Percentiles rank a stretch among this genome's conserved stretches.
phyloP scores from a whole-genome alignment of 2,329 filamentous ascomycete genomes.

The Aspergillus phoenicis region DNA sequence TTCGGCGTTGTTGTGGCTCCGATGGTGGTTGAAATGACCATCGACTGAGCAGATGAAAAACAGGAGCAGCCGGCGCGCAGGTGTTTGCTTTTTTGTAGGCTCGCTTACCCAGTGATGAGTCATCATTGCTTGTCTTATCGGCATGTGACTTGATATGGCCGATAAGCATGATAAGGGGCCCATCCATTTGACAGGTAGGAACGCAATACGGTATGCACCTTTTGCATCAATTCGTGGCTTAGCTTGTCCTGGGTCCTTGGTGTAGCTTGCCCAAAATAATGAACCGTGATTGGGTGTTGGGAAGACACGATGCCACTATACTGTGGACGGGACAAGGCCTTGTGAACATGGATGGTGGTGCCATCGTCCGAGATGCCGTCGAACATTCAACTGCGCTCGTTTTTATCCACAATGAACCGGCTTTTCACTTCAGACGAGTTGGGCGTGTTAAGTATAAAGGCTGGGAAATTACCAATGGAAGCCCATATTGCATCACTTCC shows the following conservation, averaged over 20 bases:
- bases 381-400: background rate
- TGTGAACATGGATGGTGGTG: background rate
- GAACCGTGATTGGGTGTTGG: background rate
- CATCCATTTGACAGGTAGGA: no score
- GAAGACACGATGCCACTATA: background rate
- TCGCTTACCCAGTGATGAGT: slow-evolving; percentile 10
- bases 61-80: background rate
- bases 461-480: background rate
- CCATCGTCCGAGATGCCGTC: background rate
- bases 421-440: background rate
- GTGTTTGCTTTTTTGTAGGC: background rate
- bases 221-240: background rate
- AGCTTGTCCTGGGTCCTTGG: background rate
- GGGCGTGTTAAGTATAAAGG: background rate
- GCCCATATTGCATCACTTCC: background rate
- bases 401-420: background rate
- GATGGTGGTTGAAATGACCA: background rate
- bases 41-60: background rate
- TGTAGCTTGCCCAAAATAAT: background rate
- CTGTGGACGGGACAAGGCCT: background rate
- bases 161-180: background rate
- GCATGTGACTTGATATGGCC: slow-evolving; percentile 2
- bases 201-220: no score
- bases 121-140: slow-evolving; percentile 2
- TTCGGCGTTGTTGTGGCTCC: background rate